A percentile compares a stretch with the other conserved stretches of the same genome.
Conservation (phyloP, 2,329 filamentous ascomycete genomes). For the Malbranchea cinnamomea region DNA sequence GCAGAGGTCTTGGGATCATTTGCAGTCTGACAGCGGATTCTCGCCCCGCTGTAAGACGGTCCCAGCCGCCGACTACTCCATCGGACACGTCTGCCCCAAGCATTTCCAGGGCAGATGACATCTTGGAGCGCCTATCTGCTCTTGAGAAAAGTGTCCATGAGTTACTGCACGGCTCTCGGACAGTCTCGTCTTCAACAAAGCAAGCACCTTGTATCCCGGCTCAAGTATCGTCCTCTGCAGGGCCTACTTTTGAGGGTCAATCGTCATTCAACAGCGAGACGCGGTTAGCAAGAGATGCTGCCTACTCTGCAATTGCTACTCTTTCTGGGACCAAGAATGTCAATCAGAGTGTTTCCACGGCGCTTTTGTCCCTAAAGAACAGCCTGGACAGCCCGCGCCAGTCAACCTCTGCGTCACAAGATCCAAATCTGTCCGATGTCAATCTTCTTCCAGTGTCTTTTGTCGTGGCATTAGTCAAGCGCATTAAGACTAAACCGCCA, state of each 20-base stretch:
- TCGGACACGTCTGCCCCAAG: constrained; percentile 8
- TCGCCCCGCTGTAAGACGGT: neutral
- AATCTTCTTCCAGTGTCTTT: constrained; percentile 21
- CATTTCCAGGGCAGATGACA: constrained; percentile 30
- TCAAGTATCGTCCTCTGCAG: constrained; percentile 5
- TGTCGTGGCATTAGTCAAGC: constrained; percentile 18
- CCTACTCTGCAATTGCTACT: constrained; percentile 13
- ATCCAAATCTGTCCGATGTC: constrained; percentile 17
- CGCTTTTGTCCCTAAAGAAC: constrained; percentile 22
- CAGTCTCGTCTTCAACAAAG: constrained; percentile 6
- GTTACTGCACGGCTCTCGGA: constrained; percentile 16
- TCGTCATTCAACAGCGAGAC: constrained; percentile 35
- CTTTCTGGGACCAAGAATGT: constrained; percentile 27
- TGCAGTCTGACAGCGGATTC: constrained; percentile 5
- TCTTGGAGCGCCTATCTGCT: constrained; percentile 20
- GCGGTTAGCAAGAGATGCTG: constrained; percentile 25
- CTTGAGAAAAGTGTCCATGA: constrained; percentile 10
- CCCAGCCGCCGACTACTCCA: too few relatives aligned
- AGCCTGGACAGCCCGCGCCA: constrained; percentile 22
- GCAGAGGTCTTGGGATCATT: constrained; percentile 1
- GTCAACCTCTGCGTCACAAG: constrained; percentile 13
- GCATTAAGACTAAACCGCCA: constrained; percentile 19
- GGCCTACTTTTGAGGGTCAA: constrained; percentile 27
- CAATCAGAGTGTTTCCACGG: constrained; percentile 19
- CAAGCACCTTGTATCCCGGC: constrained; percentile 1